phyloP scores from a whole-genome alignment of 1,284 basidiomycete genomes.

The Mycena sp. region DNA sequence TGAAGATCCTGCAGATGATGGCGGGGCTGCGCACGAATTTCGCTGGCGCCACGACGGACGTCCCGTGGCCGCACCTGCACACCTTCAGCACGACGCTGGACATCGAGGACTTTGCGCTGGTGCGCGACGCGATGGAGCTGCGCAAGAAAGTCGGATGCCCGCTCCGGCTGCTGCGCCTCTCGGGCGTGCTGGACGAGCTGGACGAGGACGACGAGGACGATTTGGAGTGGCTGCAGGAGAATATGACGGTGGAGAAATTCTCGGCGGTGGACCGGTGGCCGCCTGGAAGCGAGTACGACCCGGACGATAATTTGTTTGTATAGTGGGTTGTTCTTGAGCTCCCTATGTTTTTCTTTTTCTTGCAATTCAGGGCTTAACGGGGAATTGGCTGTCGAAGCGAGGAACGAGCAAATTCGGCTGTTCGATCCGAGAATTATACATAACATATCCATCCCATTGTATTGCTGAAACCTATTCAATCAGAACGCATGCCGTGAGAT shows the following conservation, averaged over 20 bases:
- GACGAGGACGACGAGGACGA: constrained; percentile 22
- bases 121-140: constrained; percentile 15
- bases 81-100: constrained; percentile 21
- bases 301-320: constrained; percentile 21
- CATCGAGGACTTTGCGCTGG: constrained; percentile 14
- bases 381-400: too few species aligned
- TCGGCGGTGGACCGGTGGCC: constrained; percentile 17
- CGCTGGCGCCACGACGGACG: background rate
- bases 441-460: too few species aligned
- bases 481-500: too few species aligned
- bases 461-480: too few species aligned
- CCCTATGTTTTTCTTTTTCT: too few species aligned
- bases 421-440: too few species aligned
- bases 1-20: constrained; percentile 22
- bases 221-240: constrained; percentile 16
- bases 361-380: too few species aligned
- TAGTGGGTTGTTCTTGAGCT: too few species aligned
- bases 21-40: background rate
- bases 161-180: constrained; percentile 15
- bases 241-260: constrained; percentile 19
- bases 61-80: constrained; percentile 20
- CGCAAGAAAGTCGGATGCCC: constrained; percentile 14
- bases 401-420: too few species aligned
- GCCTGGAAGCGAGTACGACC: constrained; percentile 27
- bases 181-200: background rate